A percentile compares a stretch with the other conserved stretches of the same genome.
These are phyloP conservation scores for Pelargonium nanum DNA, from an alignment of 345 rosid species.

Conservation along the genomic window DNA sequence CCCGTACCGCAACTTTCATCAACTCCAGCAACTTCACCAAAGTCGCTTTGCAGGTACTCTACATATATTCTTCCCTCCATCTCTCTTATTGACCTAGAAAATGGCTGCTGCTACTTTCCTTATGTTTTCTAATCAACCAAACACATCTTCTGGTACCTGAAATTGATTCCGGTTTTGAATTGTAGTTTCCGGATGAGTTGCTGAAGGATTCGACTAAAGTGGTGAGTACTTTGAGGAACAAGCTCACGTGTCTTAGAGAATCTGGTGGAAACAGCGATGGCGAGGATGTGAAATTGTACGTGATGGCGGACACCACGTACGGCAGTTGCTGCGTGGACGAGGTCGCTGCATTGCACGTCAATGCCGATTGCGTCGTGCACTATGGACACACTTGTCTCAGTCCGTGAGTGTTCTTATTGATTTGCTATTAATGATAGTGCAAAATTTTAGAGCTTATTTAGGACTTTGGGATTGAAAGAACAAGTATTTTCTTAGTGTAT, in stretches of 20 bases:
- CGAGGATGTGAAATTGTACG: conserved; percentile 46
- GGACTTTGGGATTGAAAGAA: not conserved
- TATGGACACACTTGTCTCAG: conserved; percentile 92
- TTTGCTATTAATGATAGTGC: not conserved
- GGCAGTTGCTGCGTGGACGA: conserved; percentile 95
- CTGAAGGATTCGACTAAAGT: conserved; percentile 56
- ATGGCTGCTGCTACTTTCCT: not conserved
- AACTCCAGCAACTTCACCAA: conserved; percentile 40
- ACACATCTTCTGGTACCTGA: not conserved
- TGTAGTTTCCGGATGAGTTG: conserved; percentile 78
- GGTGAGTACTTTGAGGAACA: conserved; percentile 32
- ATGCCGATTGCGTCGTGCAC: conserved; percentile 75
- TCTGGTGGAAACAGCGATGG: conserved; percentile 17
- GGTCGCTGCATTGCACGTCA: conserved; percentile 70
- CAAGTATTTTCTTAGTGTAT: not conserved
- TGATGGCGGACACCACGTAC: conserved; percentile 85
- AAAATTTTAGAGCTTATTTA: not conserved
- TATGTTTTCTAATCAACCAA: conserved; percentile 1
- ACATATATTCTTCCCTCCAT: not conserved
- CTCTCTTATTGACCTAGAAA: not conserved
- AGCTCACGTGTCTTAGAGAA: conserved; percentile 28
- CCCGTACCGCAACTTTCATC: conserved; percentile 54
- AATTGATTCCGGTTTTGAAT: not conserved
- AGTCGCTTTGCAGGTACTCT: conserved; percentile 66
- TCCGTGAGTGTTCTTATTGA: conserved; percentile 45